These are phyloP conservation scores for Trichophyton verrucosum DNA, from an alignment of 2,329 filamentous ascomycete species.

Conservation along the genomic window DNA sequence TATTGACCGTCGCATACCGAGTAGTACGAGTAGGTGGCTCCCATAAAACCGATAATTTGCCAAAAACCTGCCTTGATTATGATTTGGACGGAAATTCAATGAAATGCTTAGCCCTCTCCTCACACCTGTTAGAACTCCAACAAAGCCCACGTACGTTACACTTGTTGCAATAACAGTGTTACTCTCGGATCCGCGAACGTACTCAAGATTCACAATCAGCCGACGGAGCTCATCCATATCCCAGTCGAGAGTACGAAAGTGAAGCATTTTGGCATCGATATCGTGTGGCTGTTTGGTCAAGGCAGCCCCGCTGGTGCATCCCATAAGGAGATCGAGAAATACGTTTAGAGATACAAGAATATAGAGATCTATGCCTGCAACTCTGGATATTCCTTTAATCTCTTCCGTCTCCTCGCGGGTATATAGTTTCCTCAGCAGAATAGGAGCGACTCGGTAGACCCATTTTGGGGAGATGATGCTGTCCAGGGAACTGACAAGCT, in stretches of 20 bases:
- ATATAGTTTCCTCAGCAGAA: constrained; percentile 40
- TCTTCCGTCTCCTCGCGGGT: constrained; percentile 48
- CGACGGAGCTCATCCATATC: constrained; percentile 40
- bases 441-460: constrained; percentile 30
- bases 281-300: constrained; percentile 14
- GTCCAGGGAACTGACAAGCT: constrained; percentile 31
- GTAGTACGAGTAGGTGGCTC: constrained; percentile 38
- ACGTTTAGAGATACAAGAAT: constrained; percentile 52
- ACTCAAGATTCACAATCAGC: constrained; percentile 43
- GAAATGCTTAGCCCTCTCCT: constrained; percentile 36
- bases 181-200: constrained; percentile 24
- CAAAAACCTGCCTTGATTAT: constrained; percentile 17
- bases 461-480: constrained; percentile 18
- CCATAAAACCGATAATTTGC: constrained; percentile 13
- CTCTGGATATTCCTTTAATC: constrained; percentile 44
- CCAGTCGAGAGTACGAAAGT: constrained; percentile 41
- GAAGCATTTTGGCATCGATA: constrained; percentile 21
- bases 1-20: constrained; percentile 44
- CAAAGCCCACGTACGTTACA: constrained; percentile 40
- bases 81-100: constrained; percentile 35
- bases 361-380: constrained; percentile 43
- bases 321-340: constrained; percentile 50
- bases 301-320: constrained; percentile 49
- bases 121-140: constrained; percentile 40
- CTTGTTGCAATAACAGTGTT: constrained; percentile 34